A percentile compares a stretch with the other conserved stretches of the same genome.
phyloP scores from a whole-genome alignment of 2,329 filamentous ascomycete species.

The Cladobotryum mycophilum region DNA sequence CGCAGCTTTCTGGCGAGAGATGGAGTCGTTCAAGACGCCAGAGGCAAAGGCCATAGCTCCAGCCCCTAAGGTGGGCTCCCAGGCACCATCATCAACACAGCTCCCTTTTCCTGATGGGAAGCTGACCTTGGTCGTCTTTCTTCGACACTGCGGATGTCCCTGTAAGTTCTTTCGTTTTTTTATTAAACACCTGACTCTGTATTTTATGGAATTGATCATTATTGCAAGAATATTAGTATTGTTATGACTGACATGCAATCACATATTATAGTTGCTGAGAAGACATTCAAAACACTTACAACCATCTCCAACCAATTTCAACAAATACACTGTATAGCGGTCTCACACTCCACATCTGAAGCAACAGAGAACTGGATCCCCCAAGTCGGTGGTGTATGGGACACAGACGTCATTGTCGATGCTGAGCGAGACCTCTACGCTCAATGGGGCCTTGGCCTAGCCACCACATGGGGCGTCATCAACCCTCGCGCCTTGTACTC shows the following conservation, averaged over 20 bases:
- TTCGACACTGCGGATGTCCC: constrained; percentile 68
- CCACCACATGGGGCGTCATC: constrained; percentile 44
- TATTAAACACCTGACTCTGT: neutral
- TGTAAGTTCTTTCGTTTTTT: constrained; percentile 42
- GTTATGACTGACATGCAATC: neutral
- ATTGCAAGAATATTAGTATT: neutral
- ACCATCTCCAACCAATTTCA: constrained; percentile 47
- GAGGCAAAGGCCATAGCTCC: constrained; percentile 37
- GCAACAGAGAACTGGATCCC: constrained; percentile 54
- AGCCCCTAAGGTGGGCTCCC: constrained; percentile 45
- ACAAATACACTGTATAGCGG: constrained; percentile 48
- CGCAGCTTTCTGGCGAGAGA: constrained; percentile 30
- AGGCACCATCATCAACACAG: constrained; percentile 48
- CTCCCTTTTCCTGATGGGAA: constrained; percentile 48
- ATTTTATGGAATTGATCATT: neutral
- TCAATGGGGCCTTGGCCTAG: constrained; percentile 51
- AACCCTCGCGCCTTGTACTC: constrained; percentile 36
- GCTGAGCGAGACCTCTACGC: constrained; percentile 52
- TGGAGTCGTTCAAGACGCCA: constrained; percentile 36
- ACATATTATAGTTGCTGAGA: constrained; percentile 41
- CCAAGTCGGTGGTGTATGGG: constrained; percentile 51
- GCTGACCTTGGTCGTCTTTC: constrained; percentile 58
- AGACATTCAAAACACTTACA: constrained; percentile 51
- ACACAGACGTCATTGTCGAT: constrained; percentile 50
- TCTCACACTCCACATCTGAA: constrained; percentile 51